phyloP scores from a whole-genome alignment of 768 basidiomycete species.

The Tulasnella sp. region DNA sequence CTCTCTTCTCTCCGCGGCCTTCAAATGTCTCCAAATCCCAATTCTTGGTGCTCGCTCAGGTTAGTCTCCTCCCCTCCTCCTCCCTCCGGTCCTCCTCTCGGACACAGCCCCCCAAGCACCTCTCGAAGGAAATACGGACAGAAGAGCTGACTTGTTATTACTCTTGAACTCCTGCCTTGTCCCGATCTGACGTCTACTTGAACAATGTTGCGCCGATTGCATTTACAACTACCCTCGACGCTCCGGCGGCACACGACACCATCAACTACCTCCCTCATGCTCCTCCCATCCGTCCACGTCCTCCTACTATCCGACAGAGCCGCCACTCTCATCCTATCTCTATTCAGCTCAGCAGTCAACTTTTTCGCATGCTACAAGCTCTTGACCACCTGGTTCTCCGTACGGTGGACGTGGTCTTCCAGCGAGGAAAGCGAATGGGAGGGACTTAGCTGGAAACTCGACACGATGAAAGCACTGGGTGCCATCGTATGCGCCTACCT shows the following conservation, averaged over 20 bases:
- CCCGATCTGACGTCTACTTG: not conserved
- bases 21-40: not conserved
- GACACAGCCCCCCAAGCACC: not conserved
- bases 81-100: not conserved
- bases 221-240: not conserved
- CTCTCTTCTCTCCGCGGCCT: not conserved
- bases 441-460: conserved; percentile 48
- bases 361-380: conserved; percentile 49
- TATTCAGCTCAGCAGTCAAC: conserved; percentile 51
- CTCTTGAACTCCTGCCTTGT: not conserved
- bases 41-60: conserved; percentile 28
- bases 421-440: conserved; percentile 56
- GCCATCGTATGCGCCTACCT: conserved; percentile 69
- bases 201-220: not conserved
- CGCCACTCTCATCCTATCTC: conserved; percentile 44
- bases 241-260: conserved; percentile 21
- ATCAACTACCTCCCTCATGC: not conserved
- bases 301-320: conserved; percentile 30
- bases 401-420: conserved; percentile 44
- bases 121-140: not conserved
- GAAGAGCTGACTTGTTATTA: conserved; percentile 18
- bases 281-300: conserved; percentile 8
- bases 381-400: conserved; percentile 50
- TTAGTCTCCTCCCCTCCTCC: conserved; percentile 13
- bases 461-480: conserved; percentile 57